A percentile compares a stretch with the other conserved stretches of the same genome.
Conservation (phyloP, 352 stramenopile species). For the Phytopythium mirpurense region DNA sequence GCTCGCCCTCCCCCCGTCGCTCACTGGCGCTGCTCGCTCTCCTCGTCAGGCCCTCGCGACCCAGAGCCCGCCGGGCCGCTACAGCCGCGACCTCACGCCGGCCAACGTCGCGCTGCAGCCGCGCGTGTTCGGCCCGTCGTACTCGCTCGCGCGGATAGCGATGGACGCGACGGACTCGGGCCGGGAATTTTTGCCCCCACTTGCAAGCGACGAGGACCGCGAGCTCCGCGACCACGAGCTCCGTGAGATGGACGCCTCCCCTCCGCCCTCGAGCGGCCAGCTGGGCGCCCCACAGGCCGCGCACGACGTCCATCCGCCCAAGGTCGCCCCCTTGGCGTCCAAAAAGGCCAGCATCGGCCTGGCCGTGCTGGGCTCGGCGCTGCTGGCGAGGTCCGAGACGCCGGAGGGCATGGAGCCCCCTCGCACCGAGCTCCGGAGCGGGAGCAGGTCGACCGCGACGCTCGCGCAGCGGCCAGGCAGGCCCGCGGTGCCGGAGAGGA, state of each 20-base stretch:
- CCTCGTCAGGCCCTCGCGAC: background rate
- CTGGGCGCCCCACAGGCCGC: no score
- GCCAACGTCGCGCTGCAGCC: background rate
- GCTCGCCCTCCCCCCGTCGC: no score
- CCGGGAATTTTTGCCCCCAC: background rate
- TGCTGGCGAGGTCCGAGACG: background rate
- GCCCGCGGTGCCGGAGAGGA: constrained; percentile 13
- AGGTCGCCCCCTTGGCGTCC: background rate
- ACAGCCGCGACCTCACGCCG: background rate
- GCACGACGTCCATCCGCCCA: background rate
- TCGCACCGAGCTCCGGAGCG: background rate
- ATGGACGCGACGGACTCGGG: constrained; percentile 4
- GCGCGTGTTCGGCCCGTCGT: background rate
- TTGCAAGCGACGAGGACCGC: background rate
- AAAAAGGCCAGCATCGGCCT: constrained; percentile 27
- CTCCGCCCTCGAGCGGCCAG: no score
- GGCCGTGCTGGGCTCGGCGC: constrained; percentile 13
- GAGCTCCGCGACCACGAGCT: background rate
- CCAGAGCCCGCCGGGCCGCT: background rate
- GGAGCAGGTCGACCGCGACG: background rate
- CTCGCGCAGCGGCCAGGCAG: background rate
- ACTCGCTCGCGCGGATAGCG: constrained; percentile 1
- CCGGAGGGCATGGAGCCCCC: background rate
- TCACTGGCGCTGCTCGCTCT: background rate
- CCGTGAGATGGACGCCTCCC: no score